Evolutionary conservation across 1,139 yeast species (phyloP).

Genomic region (Diutina mesorugosa): DNA sequence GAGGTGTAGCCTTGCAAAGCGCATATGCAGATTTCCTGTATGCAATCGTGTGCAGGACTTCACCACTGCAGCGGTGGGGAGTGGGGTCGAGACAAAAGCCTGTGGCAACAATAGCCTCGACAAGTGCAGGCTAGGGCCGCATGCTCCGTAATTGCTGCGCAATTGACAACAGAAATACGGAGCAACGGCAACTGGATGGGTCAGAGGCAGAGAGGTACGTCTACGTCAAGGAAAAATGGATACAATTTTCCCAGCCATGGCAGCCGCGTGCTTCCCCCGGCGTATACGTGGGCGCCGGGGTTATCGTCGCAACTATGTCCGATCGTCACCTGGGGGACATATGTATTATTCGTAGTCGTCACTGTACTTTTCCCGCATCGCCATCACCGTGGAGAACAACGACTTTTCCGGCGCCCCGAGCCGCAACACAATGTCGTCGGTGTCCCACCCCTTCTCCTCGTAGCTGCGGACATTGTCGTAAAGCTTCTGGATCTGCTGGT

Average conservation of each 20-base stretch:
- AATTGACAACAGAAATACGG: not conserved
- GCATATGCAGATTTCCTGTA: not conserved
- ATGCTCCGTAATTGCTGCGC: not conserved
- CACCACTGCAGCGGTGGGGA: not conserved
- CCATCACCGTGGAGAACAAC: slow-evolving; percentile 1
- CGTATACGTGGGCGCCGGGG: not conserved
- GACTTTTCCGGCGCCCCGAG: slow-evolving; percentile 6
- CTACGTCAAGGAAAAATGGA: not conserved
- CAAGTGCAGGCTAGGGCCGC: not conserved
- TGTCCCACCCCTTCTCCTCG: slow-evolving; percentile 25
- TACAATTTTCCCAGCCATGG: not conserved
- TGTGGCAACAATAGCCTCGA: not conserved
- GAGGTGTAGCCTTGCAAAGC: not conserved
- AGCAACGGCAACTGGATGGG: not conserved
- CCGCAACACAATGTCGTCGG: slow-evolving; percentile 27
- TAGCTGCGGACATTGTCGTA: slow-evolving; percentile 17
- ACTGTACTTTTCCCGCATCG: slow-evolving; percentile 2
- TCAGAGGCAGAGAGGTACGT: not conserved
- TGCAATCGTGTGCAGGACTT: not conserved
- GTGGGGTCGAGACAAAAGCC: not conserved
- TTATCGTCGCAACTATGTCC: not conserved
- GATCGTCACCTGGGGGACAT: too few species aligned
- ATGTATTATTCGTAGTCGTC: not conserved
- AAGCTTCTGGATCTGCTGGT: slow-evolving; percentile 13
- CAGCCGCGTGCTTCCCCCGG: not conserved